Conservation (phyloP, 306 rosid species). For the Quercus alba region DNA sequence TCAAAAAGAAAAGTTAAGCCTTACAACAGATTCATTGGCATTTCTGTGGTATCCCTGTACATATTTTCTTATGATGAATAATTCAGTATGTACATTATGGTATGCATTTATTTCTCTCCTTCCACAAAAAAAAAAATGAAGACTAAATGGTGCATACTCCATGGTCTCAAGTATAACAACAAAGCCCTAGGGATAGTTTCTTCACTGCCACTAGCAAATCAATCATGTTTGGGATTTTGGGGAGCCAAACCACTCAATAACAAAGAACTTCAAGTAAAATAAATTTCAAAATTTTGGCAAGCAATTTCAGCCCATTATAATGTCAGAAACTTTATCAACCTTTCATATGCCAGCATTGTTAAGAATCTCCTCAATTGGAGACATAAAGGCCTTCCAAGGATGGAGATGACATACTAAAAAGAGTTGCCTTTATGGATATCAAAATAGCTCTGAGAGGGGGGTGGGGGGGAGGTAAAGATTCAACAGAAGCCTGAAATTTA, state of each 20-base stretch:
- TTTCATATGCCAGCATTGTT: neutral
- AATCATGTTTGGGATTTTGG: neutral
- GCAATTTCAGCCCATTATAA: neutral
- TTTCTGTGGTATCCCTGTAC: too few species aligned
- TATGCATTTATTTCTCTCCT: neutral
- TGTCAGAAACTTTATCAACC: too few species aligned
- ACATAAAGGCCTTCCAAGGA: neutral
- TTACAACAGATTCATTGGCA: too few species aligned
- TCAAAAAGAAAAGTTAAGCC: too few species aligned
- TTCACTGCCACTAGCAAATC: neutral
- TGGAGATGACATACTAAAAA: neutral
- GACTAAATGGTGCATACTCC: neutral
- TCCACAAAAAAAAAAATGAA: neutral
- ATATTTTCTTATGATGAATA: too few species aligned
- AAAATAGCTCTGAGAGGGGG: neutral
- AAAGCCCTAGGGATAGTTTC: neutral
- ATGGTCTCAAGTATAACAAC: neutral
- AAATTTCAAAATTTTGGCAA: neutral
- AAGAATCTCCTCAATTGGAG: neutral
- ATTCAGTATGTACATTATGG: neutral
- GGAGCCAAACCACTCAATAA: neutral
- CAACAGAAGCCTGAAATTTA: neutral
- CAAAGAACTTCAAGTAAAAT: neutral
- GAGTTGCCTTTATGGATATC: neutral
- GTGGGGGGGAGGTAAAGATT: neutral